Base-by-base conservation (phyloP, 202 grass and related monocot species). In the Zoysia matrella region DNA sequence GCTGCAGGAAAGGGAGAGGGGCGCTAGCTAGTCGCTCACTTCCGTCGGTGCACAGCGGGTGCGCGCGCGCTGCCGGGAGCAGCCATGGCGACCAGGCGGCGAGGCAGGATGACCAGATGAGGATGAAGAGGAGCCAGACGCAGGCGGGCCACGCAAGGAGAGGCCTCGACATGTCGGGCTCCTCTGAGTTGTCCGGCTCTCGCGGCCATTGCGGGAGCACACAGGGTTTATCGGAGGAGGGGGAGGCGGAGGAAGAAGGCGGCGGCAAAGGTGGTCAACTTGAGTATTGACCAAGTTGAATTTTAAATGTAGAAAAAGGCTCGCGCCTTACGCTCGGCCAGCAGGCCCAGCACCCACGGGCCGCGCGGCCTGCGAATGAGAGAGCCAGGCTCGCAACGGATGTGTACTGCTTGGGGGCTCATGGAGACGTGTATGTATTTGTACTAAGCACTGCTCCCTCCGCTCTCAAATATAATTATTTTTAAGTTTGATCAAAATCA, bases 31-130 rank as follows among this genome's bases (percentile, higher is more conserved):
- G 30, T 11, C 0, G 50, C 83, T 72, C 57, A 96, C 90, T 89
- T 9, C 86, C 85, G 82, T 93, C 71, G 6, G 90, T 93, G 84
- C 93, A 97, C 1, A 89, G 83, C 62, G 86, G 90, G 10, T 93
- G 75, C 14, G 88, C 84, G 70, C 36, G 79, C 12, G 88, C 45
- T 51, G 30, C 30, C 30, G 30, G 30, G 30, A 36, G 30, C 30
- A 36, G 30, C 30, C 30, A 36, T 36, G 30, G 30, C 30, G 30
- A 36, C 30, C 72, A 64, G 0, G 46, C 47, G 81, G 45, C 51
- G 18, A 76, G 14, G 84, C 65, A 52, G 74, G 60, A 75, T 15
- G 15, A 51, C 47, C 6, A 10, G 30, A 9, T 0, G 18, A 77
- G 44, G 14, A 6, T 1, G 14, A 57, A 14, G 54, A 57, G 51